Percentiles rank a stretch among this genome's conserved stretches.
Evolutionary conservation across 202 grass and related monocot species (phyloP).

Genomic region (Bolboschoenoplectus hybrid): DNA sequence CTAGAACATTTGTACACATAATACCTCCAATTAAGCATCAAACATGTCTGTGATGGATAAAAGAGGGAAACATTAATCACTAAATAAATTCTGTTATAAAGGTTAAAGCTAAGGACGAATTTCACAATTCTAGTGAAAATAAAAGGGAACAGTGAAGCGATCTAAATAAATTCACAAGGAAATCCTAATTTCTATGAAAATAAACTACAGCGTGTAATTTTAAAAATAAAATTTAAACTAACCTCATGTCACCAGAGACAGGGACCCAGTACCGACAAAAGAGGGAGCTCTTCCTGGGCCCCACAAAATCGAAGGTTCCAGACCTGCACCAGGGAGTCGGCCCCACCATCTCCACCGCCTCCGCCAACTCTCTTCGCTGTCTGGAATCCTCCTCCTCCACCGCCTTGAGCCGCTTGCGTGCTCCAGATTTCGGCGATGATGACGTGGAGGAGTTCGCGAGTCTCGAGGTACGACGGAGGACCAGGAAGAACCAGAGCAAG

Average conservation of each 20-base stretch:
- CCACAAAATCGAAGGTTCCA: constrained; percentile 64
- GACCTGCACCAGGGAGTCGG: constrained; percentile 29
- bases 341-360: constrained; percentile 70
- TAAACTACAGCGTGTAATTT: constrained; percentile 24
- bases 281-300: constrained; percentile 68
- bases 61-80: background rate
- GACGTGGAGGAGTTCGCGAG: background rate
- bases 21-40: background rate
- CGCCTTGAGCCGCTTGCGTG: constrained; percentile 5
- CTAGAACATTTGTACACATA: background rate
- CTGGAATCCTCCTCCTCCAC: constrained; percentile 71
- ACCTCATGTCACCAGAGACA: constrained; percentile 61
- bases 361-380: constrained; percentile 60
- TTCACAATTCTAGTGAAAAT: constrained; percentile 35
- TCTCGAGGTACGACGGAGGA: constrained; percentile 52
- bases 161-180: constrained; percentile 30
- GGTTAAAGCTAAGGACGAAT: background rate
- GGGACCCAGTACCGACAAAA: constrained; percentile 86
- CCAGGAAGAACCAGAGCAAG: constrained; percentile 74
- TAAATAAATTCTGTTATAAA: background rate
- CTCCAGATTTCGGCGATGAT: background rate
- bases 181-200: constrained; percentile 16
- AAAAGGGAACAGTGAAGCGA: constrained; percentile 24
- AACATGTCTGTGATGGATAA: background rate
- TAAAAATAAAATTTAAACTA: constrained; percentile 25